Evolutionary conservation across 1,284 basidiomycete genomes (phyloP), one percentile per base, ranked within the genome.

Genomic region (Ustilago nuda): DNA sequence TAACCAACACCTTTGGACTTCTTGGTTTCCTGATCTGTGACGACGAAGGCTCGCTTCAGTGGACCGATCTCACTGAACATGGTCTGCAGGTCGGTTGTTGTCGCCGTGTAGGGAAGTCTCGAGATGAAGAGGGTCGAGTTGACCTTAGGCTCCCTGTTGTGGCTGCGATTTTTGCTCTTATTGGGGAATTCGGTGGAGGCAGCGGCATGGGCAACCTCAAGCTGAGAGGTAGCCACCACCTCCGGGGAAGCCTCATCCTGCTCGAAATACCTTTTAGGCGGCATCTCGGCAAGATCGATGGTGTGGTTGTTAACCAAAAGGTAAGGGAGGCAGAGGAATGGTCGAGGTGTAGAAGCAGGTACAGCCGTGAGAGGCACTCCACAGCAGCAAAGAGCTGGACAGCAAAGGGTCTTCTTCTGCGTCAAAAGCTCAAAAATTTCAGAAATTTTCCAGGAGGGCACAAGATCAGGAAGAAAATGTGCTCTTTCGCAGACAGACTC

Each of bases 1-100:
- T 98, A 99, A 71, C 96, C 96, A n/a, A 98, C 94, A 78, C 96
- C 97, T 86, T 98, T 98, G 4, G 94, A 95, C 35, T 91, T 89
- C 43, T 93, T 92, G 0, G 92, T 91, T 39, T 69, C 91, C 53
- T 89, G 90, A 72, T 94, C 92, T 4, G 91, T 91, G 12, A 98
- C 96, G 2, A 99, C 91, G 84, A 99, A 99, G 0, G 95, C 96
- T 41, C 93, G 92, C 53, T 94, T 90, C 23, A 99, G 92, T 12
- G 96, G 97, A 2, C 95, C 97, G 72, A 98, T 90, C 85, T 95
- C 94, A 15, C 95, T 98, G 88, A 98, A 98, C 56, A 95, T 90
- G 0, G 94, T 95, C 82, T 93, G 90, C 41, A 99, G 88, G 87
- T 98, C 94, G 63, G 91, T 92, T 3, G 93, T 93, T 7, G 95